phyloP scores from a whole-genome alignment of 306 rosid species.

The Ormosia emarginata region DNA sequence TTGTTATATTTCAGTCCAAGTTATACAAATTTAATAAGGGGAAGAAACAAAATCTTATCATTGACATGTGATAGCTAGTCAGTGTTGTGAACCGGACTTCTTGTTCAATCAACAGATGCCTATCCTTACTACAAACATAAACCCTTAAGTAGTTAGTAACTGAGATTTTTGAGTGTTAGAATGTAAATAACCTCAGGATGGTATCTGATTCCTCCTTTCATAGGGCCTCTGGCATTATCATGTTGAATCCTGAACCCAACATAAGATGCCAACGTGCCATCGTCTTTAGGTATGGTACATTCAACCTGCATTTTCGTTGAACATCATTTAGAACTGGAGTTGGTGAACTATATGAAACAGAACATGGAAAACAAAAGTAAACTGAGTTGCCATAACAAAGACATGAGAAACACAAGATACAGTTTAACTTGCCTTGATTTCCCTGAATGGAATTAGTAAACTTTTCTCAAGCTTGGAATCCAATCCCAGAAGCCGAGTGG shows the following conservation, averaged over 20 bases:
- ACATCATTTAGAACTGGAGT: slow-evolving; percentile 1
- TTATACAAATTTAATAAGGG: background rate
- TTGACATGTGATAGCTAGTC: background rate
- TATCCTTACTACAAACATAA: background rate
- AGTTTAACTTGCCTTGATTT: slow-evolving; percentile 64
- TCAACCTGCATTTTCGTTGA: slow-evolving; percentile 62
- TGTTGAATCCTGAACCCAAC: slow-evolving; percentile 95
- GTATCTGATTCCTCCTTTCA: slow-evolving; percentile 99
- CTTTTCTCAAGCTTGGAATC: slow-evolving; percentile 95
- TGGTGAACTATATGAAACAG: slow-evolving; percentile 1
- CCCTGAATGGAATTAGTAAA: slow-evolving; percentile 89
- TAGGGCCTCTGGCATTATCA: slow-evolving; percentile 99
- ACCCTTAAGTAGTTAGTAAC: background rate
- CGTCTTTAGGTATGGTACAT: slow-evolving; percentile 92
- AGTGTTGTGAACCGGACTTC: background rate
- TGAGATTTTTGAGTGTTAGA: background rate
- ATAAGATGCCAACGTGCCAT: slow-evolving; percentile 76
- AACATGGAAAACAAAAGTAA: background rate
- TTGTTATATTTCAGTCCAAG: background rate
- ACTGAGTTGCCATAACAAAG: background rate
- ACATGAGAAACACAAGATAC: background rate
- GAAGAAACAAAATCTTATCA: background rate
- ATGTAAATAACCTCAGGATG: slow-evolving; percentile 76
- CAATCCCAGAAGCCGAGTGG: slow-evolving; percentile 80
- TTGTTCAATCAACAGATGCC: background rate